Conservation (phyloP, 208 protist genomes). For the Leishmania braziliensis region DNA sequence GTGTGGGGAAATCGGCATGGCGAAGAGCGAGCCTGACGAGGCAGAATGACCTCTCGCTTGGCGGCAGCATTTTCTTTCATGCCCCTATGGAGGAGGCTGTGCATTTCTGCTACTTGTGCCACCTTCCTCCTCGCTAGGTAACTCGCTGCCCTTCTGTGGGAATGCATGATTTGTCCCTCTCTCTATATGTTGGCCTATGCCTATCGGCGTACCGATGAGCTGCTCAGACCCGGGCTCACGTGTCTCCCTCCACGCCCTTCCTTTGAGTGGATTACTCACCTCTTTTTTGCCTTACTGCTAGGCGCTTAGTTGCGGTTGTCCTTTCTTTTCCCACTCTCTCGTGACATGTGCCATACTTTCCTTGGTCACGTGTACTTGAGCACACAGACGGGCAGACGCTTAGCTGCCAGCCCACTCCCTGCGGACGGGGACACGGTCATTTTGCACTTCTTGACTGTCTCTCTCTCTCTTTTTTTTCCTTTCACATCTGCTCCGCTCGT, state of each 20-base stretch:
- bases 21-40: not conserved
- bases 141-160: not conserved
- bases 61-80: not conserved
- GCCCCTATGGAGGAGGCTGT: not conserved
- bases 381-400: not conserved
- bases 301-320: not conserved
- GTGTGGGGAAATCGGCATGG: not conserved
- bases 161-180: not conserved
- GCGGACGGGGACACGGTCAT: too few relatives aligned
- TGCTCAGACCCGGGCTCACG: not conserved
- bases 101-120: not conserved
- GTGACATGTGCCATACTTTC: not conserved
- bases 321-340: not conserved
- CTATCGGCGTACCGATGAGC: not conserved
- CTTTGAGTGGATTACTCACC: not conserved
- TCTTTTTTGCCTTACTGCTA: not conserved
- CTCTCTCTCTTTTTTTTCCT: conserved; percentile 1
- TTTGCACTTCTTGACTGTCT: not conserved
- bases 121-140: not conserved
- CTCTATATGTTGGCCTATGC: not conserved
- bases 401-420: too few relatives aligned
- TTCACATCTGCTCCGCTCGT: not conserved
- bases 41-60: not conserved
- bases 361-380: not conserved
- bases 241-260: not conserved